A percentile compares a stretch with the other conserved stretches of the same genome.
phyloP scores from a whole-genome alignment of 2,329 filamentous ascomycete species.

The Aspergillus ustus region DNA sequence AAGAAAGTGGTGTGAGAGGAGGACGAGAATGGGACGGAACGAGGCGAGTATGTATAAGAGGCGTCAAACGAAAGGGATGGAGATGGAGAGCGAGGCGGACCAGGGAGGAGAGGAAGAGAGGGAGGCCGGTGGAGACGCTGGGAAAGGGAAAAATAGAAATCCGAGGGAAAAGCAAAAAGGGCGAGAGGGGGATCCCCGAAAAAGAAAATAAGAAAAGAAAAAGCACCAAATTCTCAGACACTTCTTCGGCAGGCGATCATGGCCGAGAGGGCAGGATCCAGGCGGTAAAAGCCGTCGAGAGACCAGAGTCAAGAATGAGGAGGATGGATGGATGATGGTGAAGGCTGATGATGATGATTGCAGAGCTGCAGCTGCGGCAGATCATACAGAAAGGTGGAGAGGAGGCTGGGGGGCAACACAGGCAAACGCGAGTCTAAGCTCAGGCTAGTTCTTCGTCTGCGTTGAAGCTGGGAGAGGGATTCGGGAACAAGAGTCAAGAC shows the following conservation, averaged over 20 bases:
- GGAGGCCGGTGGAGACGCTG: conserved; percentile 22
- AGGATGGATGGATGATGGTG: background rate
- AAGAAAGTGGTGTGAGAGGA: conserved; percentile 12
- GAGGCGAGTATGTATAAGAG: conserved; percentile 29
- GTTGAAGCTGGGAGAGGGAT: conserved; percentile 12
- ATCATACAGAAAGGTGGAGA: conserved; percentile 36
- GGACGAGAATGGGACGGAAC: conserved; percentile 15
- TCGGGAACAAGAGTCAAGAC: conserved; percentile 1
- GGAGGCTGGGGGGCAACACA: conserved; percentile 26
- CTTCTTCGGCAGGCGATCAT: conserved; percentile 25
- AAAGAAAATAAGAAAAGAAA: conserved; percentile 21
- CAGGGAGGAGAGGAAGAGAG: conserved; percentile 33
- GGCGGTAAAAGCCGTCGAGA: conserved; percentile 16
- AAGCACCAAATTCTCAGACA: conserved; percentile 32
- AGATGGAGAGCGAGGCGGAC: conserved; percentile 24
- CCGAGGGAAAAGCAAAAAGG: conserved; percentile 29
- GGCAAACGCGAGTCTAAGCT: conserved; percentile 28
- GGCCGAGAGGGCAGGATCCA: conserved; percentile 15
- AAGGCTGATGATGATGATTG: conserved; percentile 15
- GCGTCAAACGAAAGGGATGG: conserved; percentile 33
- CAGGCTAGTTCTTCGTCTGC: conserved; percentile 15
- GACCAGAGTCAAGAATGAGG: background rate
- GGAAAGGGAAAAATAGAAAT: conserved; percentile 25
- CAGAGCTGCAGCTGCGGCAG: conserved; percentile 25
- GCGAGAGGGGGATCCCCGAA: conserved; percentile 24